Percentiles rank a stretch among this genome's conserved stretches.
Evolutionary conservation across 2,329 filamentous ascomycete species (phyloP).

Genomic region (Colletotrichum aenigma): DNA sequence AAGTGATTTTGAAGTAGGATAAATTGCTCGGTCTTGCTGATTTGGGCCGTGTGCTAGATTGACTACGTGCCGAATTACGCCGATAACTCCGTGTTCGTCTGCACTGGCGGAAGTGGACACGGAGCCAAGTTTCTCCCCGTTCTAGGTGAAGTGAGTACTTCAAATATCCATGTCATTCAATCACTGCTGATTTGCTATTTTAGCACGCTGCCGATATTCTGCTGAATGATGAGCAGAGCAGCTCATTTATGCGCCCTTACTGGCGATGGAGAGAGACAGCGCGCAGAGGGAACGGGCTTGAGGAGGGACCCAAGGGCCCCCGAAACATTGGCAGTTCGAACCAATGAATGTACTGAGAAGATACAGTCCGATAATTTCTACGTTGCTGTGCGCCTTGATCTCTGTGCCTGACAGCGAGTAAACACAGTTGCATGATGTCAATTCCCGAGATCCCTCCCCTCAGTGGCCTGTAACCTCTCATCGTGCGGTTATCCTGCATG

Average conservation of each 20-base stretch:
- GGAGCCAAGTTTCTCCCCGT: constrained; percentile 39
- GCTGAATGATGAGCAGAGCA: constrained; percentile 26
- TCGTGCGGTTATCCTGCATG: background rate
- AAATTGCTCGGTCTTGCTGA: no score
- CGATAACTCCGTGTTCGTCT: constrained; percentile 34
- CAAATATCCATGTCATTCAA: background rate
- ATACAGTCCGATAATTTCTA: background rate
- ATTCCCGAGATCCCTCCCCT: background rate
- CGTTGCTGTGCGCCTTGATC: background rate
- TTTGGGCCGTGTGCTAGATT: constrained; percentile 23
- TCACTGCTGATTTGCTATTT: background rate
- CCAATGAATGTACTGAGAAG: background rate
- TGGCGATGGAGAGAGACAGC: constrained; percentile 33
- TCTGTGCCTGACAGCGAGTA: no score
- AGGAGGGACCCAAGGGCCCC: constrained; percentile 30
- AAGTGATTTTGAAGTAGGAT: background rate
- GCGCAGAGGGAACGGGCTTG: constrained; percentile 30
- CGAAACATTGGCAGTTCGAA: constrained; percentile 22
- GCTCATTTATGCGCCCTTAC: constrained; percentile 31
- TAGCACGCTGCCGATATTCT: constrained; percentile 37
- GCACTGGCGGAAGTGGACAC: constrained; percentile 38
- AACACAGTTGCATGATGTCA: background rate
- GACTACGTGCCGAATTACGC: constrained; percentile 34
- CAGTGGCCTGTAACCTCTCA: background rate
- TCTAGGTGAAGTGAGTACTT: constrained; percentile 29